Conservation (phyloP, 441 rosid genomes). For the Syzygium syzygioides region DNA sequence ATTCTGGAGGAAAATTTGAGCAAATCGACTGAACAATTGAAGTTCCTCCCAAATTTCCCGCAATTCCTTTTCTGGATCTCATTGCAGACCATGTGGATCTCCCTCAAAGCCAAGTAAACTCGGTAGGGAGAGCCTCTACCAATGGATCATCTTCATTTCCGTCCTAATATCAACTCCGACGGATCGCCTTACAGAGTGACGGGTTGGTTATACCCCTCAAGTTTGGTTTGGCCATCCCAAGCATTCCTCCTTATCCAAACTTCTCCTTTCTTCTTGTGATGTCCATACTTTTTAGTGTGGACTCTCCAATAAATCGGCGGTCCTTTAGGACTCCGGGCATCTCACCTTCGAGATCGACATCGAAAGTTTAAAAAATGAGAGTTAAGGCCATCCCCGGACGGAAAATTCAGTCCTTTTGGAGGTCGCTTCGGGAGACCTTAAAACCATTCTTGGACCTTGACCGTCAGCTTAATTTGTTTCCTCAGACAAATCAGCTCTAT, state of each 20-base stretch:
- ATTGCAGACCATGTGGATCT: neutral
- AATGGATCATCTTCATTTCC: neutral
- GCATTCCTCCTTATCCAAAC: neutral
- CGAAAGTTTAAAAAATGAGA: rapidly evolving
- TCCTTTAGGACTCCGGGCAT: rapidly evolving
- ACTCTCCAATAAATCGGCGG: neutral
- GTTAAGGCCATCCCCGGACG: neutral
- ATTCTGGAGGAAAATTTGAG: neutral
- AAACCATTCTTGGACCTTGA: neutral
- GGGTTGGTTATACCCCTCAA: neutral
- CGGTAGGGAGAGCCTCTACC: neutral
- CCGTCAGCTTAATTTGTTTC: neutral
- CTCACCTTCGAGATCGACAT: neutral
- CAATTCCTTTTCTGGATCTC: neutral
- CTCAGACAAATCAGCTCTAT: neutral
- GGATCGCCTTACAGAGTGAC: rapidly evolving
- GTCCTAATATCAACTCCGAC: neutral
- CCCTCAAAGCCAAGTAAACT: neutral
- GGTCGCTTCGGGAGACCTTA: rapidly evolving
- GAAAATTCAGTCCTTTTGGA: neutral
- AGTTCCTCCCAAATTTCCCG: neutral
- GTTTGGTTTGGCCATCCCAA: neutral
- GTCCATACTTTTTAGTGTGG: neutral
- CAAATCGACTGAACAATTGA: neutral
- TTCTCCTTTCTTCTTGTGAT: neutral